Evolutionary conservation across 129 eudicot species (phyloP).

Genomic region (Flaveria robusta): DNA sequence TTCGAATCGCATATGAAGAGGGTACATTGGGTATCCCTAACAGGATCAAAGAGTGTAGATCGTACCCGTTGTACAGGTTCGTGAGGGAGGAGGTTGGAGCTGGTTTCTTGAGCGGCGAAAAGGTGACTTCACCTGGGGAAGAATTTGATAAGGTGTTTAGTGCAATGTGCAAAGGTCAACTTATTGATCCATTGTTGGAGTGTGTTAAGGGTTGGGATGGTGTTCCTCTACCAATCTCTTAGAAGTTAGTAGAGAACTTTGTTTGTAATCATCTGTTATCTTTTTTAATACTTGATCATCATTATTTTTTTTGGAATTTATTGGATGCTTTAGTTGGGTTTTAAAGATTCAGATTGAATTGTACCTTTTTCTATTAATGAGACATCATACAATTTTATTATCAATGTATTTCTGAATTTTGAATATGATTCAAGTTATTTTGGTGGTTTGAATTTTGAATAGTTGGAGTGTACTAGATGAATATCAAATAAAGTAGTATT

Average conservation of each 20-base stretch:
- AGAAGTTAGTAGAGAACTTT: not conserved
- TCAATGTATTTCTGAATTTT: not conserved
- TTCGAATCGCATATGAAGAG: conserved; percentile 43
- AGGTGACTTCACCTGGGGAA: conserved; percentile 63
- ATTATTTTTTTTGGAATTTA: not conserved
- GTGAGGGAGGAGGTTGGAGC: conserved; percentile 61
- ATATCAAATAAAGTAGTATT: too few species aligned
- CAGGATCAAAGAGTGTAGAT: conserved; percentile 65
- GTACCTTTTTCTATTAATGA: not conserved
- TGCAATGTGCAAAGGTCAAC: conserved; percentile 60
- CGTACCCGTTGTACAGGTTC: conserved; percentile 66
- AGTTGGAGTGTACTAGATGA: too few species aligned
- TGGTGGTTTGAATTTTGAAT: too few species aligned
- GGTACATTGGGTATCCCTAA: conserved; percentile 53
- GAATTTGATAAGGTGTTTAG: conserved; percentile 78
- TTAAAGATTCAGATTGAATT: not conserved
- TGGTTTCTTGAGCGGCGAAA: conserved; percentile 58
- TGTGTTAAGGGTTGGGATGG: conserved; percentile 74
- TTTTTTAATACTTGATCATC: not conserved
- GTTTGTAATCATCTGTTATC: not conserved
- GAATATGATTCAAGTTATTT: too few species aligned
- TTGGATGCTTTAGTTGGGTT: not conserved
- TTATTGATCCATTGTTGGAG: conserved; percentile 73
- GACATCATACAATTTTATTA: not conserved
- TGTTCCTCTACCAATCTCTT: conserved; percentile 69